Base-by-base conservation (phyloP, 2,329 filamentous ascomycete genomes). In the Sphaceloma murrayae region DNA sequence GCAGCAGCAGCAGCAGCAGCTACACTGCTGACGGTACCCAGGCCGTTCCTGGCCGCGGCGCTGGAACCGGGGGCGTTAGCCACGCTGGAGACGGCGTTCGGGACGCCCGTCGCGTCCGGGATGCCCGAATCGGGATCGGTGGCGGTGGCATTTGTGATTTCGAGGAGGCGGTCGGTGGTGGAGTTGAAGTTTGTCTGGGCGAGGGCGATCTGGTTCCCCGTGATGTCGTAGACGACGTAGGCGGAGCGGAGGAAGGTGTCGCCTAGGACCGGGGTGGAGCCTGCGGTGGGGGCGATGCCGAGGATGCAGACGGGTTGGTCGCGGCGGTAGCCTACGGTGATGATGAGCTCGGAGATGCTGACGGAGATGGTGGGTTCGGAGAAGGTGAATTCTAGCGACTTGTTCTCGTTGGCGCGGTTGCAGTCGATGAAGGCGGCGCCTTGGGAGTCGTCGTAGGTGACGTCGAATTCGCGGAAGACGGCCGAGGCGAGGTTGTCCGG, bases 191-290 rank as follows among this genome's bases (percentile, higher is more conserved):
- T 70, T 2, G 76, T 78, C 52, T 75, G 73, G 2, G 75, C 76
- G 14, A 80, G 59, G 2, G 71, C 74, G 51, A 79, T 77, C 54
- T 77, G 65, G 56, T 79, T 77, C 57, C 73, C 74, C 14, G 58
- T 59, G 10, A 80, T 62, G 48, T 79, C 75, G 58, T 78, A 79
- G 2, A 79, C 76, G 33, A 78, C 73, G 54, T 79, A 80, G 2
- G 75, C 75, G 45, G 68, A 74, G 45, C 75, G 72, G 11, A 80
- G 60, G 62, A 79, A 80, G 0, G 75, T 79, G 56, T 79, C 75
- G 21, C 76, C 76, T 1, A 80, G 65, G 5, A 78, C 69, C 5
- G 67, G 58, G 2, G 65, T 59, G 16, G 65, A 67, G 49, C 61
- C 60, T 24, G 65, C 67, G 1, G 72, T 63, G 0, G 73, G 71